Evolutionary conservation across 768 basidiomycete species (phyloP), one percentile per base, ranked within the genome.

Genomic region (Xerocomus potaroensis): DNA sequence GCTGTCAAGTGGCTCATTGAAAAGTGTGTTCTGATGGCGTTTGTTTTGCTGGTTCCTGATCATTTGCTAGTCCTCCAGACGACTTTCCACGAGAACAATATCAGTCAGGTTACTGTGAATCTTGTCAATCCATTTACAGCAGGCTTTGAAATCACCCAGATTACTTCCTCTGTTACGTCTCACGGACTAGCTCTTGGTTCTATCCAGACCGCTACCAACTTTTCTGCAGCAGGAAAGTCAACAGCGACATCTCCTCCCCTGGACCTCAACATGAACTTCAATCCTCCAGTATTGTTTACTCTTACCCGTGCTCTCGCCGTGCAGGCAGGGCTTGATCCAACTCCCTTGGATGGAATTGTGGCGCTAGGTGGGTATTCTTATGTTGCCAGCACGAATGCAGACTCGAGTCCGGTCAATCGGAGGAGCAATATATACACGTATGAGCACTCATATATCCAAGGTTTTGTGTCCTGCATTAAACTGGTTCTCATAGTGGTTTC

Each of bases 111-210:
- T 43, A 74, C 72, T 8, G 83, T 87, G 27, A 62, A 71, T 23
- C 70, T 89, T 24, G 69, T 60, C 37, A 87, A 89, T 60, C 85
- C 84, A 4, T 88, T 89, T 67, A 80, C 77, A 5, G 69, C 81
- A 3, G 66, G 70, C 19, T 71, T 88, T 30, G 61, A 68, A 23
- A 78, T 88, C 49, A 83, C 78, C 3, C 66, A 70, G 37, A 77
- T 87, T 43, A 64, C 69, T 22, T 82, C 83, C 3, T 78, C 70
- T n/a, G 78, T 88, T 34, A 73, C 73, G 8, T 75, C 77, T 8
- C 79, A 77, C 45, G 84, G 82, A 1, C 76, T 88, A 45, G 58
- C 60, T 12, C 71, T 88, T 27, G 86, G 86, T 1, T 74, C 71
- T 18, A 87, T 89, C 51, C 67, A 75, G 39, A 72, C 76, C 8